These are phyloP conservation scores for Heterobasidion occidentale DNA, from an alignment of 1,284 basidiomycete species.

Conservation along the genomic window DNA sequence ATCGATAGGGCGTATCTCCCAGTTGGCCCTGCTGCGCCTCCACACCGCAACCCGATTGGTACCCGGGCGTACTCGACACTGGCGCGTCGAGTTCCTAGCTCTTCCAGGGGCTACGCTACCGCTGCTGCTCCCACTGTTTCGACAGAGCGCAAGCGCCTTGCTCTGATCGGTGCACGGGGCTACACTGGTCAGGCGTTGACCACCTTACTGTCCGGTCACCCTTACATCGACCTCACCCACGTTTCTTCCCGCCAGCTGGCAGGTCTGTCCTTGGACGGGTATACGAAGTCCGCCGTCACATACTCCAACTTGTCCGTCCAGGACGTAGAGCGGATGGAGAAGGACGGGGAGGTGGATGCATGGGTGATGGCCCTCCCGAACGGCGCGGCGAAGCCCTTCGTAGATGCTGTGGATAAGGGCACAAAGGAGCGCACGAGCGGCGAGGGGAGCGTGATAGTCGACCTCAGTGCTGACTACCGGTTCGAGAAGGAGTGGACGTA, in stretches of 20 bases:
- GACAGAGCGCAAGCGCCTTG: conserved; percentile 80
- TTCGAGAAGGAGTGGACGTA: conserved; percentile 97
- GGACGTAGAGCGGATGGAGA: conserved; percentile 84
- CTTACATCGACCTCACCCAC: conserved; percentile 83
- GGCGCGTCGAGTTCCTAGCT: conserved; percentile 43
- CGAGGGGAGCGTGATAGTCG: conserved; percentile 75
- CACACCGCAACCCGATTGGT: conserved; percentile 41
- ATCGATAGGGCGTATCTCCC: conserved; percentile 82
- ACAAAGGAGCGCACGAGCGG: conserved; percentile 45
- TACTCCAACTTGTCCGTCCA: conserved; percentile 76
- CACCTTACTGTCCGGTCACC: conserved; percentile 78
- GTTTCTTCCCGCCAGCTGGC: conserved; percentile 95
- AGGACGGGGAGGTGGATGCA: conserved; percentile 83
- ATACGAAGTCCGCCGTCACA: conserved; percentile 70
- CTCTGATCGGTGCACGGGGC: conserved; percentile 91
- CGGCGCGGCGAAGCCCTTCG: conserved; percentile 94
- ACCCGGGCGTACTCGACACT: conserved; percentile 70
- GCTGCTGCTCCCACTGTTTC: conserved; percentile 33
- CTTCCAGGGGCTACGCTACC: conserved; percentile 58
- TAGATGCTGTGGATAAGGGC: conserved; percentile 85
- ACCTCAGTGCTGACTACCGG: conserved; percentile 92
- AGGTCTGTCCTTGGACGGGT: conserved; percentile 74
- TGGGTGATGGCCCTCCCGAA: conserved; percentile 99
- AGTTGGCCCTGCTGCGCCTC: conserved; percentile 76
- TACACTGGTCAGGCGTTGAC: conserved; percentile 94